Evolutionary conservation across 345 rosid genomes (phyloP), one percentile per base, ranked within the genome.

Genomic region (Anastatica hierochuntica): DNA sequence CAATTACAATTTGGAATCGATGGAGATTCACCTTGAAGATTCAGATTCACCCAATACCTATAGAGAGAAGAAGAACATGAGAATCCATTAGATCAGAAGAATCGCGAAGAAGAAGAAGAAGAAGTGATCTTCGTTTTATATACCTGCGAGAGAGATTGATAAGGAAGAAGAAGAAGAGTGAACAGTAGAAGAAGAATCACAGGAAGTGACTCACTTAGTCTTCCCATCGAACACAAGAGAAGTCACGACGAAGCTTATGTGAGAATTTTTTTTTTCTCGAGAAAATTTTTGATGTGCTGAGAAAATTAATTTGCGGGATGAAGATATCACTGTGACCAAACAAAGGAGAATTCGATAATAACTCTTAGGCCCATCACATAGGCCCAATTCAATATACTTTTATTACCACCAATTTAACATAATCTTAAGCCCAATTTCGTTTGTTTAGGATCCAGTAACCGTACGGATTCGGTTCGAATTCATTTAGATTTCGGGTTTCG

Each of bases 41-140:
- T 63, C 70, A 62, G 80, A 65, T 42, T 72, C 74, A 46, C 14
- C 74, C 8, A 40, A 20, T 7, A 58, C 74, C 84, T 78, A 53
- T 1, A 62, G 10, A 56, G 36, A 47, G 30, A 29, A 41, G 8
- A 43, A 13, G 10, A 29, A 29, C 31, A 47, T 5, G 14, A 8
- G 14, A 64, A 0, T 18, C 8, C 8, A n/a, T 31, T 31, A 4
- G 33, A 39, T 11, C 20, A 61, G 26, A 14, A 8, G 63, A 43
- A 27, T 10, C n/a, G 17, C 14, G 20, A 8, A 48, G 7, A 1
- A 33, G 4, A n/a, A 21, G 51, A 23, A n/a, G 52, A 41, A 15
- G 12, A 50, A 7, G 14, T 41, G 38, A 60, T 10, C 40, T 41
- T 14, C 33, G n/a, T 7, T 7, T 20, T 4, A 10, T 16, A 14